These are phyloP conservation scores for Przewalskia tangutica DNA, from an alignment of 257 asterid species.

Conservation along the genomic window DNA sequence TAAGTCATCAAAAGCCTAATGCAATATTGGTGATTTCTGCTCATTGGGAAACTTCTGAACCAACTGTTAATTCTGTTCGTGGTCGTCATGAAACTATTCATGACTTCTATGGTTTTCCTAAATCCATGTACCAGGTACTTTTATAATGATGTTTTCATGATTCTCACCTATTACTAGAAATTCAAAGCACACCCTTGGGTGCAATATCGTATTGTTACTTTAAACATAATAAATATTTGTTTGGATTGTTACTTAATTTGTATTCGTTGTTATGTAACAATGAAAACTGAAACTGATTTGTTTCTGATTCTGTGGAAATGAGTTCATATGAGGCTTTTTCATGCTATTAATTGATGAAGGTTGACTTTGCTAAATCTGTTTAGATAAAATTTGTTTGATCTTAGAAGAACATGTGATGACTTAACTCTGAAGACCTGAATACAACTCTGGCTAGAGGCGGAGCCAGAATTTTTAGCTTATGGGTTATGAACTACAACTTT, in stretches of 20 bases:
- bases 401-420: not conserved
- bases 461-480: not conserved
- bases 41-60: slow-evolving; percentile 74
- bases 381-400: not conserved
- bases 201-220: too few species aligned
- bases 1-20: slow-evolving; percentile 37
- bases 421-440: not conserved
- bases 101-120: slow-evolving; percentile 72
- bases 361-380: not conserved
- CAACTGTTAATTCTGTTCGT: slow-evolving; percentile 42
- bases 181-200: too few species aligned
- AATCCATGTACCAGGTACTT: slow-evolving; percentile 48
- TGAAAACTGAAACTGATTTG: too few species aligned
- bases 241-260: too few species aligned
- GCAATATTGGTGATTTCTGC: slow-evolving; percentile 51
- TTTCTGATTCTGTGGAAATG: too few species aligned
- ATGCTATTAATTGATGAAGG: not conserved
- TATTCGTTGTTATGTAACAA: too few species aligned
- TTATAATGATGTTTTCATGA: too few species aligned
- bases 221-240: too few species aligned
- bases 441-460: not conserved
- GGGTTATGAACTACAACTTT: too few species aligned
- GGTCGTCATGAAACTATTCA: slow-evolving; percentile 53
- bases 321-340: too few species aligned
- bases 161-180: too few species aligned